Percentiles rank a stretch among this genome's conserved stretches.
These are phyloP conservation scores for Lagenidium giganteum DNA, from an alignment of 352 stramenopile genomes.

Conservation along the genomic window DNA sequence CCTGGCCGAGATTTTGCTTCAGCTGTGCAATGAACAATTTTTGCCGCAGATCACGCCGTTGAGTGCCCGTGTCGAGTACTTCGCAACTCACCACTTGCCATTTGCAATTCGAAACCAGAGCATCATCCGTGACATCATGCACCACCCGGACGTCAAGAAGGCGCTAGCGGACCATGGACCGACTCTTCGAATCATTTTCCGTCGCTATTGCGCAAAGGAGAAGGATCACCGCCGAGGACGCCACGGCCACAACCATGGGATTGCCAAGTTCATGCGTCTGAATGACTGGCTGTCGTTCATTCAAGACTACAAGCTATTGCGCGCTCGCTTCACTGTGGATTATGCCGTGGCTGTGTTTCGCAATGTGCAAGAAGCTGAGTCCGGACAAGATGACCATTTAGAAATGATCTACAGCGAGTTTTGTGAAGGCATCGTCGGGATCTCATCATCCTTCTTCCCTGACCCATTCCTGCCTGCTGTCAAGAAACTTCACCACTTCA, in stretches of 20 bases:
- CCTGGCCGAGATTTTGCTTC: conserved; percentile 52
- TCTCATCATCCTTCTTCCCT: conserved; percentile 51
- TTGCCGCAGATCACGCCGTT: conserved; percentile 38
- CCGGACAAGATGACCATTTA: conserved; percentile 30
- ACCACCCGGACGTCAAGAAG: conserved; percentile 46
- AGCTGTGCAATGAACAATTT: conserved; percentile 80
- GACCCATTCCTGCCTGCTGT: conserved; percentile 55
- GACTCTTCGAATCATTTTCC: conserved; percentile 63
- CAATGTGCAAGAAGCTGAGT: conserved; percentile 50
- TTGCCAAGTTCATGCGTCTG: conserved; percentile 64
- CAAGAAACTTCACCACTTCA: conserved; percentile 60
- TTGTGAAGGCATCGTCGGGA: conserved; percentile 54
- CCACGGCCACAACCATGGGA: conserved; percentile 20
- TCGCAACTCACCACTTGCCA: conserved; percentile 43
- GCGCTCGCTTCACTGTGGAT: conserved; percentile 51
- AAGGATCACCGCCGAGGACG: conserved; percentile 25
- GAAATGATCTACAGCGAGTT: conserved; percentile 77
- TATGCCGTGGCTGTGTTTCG: conserved; percentile 52
- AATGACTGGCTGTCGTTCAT: conserved; percentile 68
- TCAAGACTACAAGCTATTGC: conserved; percentile 61
- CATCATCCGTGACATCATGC: conserved; percentile 49
- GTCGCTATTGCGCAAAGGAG: conserved; percentile 67
- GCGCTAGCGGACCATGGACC: conserved; percentile 46
- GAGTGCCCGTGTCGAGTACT: conserved; percentile 58
- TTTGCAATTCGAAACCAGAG: conserved; percentile 45